A percentile compares a stretch with the other conserved stretches of the same genome.
Evolutionary conservation across 2,329 filamentous ascomycete species (phyloP).

Genomic region (Fusarium cyanostomum): DNA sequence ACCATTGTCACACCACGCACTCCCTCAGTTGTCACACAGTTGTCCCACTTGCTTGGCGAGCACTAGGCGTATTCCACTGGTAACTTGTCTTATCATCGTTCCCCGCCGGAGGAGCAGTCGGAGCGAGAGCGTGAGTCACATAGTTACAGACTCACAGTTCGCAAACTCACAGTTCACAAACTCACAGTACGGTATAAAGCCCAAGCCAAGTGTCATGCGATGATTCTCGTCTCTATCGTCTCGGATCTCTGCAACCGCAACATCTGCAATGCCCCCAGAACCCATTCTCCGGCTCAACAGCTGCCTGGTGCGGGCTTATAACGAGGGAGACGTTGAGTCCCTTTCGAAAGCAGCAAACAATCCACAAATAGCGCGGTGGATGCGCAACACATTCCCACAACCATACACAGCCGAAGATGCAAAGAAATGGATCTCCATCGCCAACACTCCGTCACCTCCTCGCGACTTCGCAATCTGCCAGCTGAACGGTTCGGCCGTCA

Average conservation of each 20-base stretch:
- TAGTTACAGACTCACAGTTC: no score
- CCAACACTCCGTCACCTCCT: neutral
- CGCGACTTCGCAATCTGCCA: neutral
- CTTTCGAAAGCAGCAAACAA: slow-evolving; percentile 3
- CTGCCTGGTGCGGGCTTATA: neutral
- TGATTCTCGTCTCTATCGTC: neutral
- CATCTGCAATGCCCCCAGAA: neutral
- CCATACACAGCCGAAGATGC: neutral
- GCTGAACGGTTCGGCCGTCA: neutral
- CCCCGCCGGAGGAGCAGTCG: no score
- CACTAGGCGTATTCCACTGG: no score
- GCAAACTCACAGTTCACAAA: no score
- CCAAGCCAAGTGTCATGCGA: no score
- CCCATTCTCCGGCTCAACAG: neutral
- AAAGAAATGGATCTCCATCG: neutral
- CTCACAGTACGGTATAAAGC: no score
- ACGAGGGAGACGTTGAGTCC: neutral
- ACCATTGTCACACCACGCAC: no score
- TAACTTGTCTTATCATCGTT: no score
- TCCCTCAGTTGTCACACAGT: no score
- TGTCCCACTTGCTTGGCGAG: no score
- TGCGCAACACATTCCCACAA: neutral
- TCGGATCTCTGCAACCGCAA: neutral
- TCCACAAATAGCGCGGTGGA: neutral
- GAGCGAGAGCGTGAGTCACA: no score